Conservation (phyloP, 768 basidiomycete species). For the Phaffia tasmanica region DNA sequence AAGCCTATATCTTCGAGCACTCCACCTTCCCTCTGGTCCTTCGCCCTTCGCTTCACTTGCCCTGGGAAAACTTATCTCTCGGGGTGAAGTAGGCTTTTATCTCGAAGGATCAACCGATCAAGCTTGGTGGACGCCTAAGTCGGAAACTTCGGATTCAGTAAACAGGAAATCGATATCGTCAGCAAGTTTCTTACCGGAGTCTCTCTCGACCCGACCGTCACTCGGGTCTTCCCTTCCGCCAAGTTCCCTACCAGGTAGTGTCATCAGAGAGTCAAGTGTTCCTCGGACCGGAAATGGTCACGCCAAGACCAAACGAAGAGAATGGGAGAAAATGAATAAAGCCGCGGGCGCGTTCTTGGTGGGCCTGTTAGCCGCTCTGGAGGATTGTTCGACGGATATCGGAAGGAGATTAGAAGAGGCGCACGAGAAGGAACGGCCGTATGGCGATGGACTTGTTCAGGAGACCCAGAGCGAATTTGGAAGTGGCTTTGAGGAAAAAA, state of each 20-base stretch:
- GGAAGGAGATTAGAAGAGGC: too few relatives aligned
- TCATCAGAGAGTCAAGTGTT: too few relatives aligned
- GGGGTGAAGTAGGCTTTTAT: not conserved
- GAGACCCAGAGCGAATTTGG: not conserved
- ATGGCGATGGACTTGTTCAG: not conserved
- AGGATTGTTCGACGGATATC: not conserved
- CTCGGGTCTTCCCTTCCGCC: too few relatives aligned
- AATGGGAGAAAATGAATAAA: constrained; percentile 17
- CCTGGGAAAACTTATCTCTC: constrained; percentile 13
- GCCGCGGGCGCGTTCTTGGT: constrained; percentile 5
- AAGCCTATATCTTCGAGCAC: constrained; percentile 4
- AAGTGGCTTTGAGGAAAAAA: not conserved
- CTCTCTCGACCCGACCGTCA: too few relatives aligned
- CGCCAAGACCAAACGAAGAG: constrained; percentile 1
- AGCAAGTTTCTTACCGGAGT: too few relatives aligned
- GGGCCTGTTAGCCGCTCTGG: constrained; percentile 2
- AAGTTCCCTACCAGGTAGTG: too few relatives aligned
- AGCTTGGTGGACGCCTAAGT: too few relatives aligned
- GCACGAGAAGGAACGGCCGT: too few relatives aligned
- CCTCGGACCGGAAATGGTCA: too few relatives aligned
- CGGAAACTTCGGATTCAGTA: too few relatives aligned
- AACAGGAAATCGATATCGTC: too few relatives aligned
- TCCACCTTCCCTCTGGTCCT: not conserved
- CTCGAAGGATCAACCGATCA: too few relatives aligned
- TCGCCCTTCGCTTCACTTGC: constrained; percentile 17